Base-by-base conservation (phyloP, 305 asterid species). In the Coffea humblotiana region DNA sequence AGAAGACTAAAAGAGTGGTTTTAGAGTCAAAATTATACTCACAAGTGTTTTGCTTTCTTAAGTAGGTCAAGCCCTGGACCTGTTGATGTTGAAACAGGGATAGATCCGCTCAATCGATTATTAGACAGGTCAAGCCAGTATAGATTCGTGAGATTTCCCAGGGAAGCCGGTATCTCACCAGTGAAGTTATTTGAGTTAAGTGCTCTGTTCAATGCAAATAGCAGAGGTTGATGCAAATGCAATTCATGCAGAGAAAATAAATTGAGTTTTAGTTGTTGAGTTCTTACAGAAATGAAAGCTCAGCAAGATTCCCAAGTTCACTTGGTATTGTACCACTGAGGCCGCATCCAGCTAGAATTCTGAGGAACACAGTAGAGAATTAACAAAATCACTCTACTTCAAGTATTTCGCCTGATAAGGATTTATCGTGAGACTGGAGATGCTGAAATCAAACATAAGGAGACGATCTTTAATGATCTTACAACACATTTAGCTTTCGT, bases 41-140 rank as follows among this genome's bases (percentile, higher is more conserved):
- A 94, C 98, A 94, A 91, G 88, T 94, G 97, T 83, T 92, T 94
- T 37, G 98, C 97, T 83, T 88, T 90, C 85, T 89, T 93, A 60
- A 94, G 93, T 48, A 84, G 95, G 82, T 94, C 96, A 71, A 92
- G 87, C 25, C 97, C 98, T 23, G 96, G 90, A 82, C 87, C 84
- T 72, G 71, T 80, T 56, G 83, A 71, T 14, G 94, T 87, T 37
- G 98, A 92, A 82, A 92, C 92, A 13, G 98, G 98, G 48, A 94
- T 84, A 49, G 84, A 79, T 83, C 98, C 98, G n/a, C 80, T 87
- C 84, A 94, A 78, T 86, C 88, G 91, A 83, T 94, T 94, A 70
- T 92, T 93, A 9, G 98, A 92, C 73, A 94, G 83, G 76, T 93
- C 98, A 37, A 94, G 91, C 98, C 98, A 94, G 47, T 90, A 90